Evolutionary conservation across 306 rosid species (phyloP).

Genomic region (Castanospermum australe): DNA sequence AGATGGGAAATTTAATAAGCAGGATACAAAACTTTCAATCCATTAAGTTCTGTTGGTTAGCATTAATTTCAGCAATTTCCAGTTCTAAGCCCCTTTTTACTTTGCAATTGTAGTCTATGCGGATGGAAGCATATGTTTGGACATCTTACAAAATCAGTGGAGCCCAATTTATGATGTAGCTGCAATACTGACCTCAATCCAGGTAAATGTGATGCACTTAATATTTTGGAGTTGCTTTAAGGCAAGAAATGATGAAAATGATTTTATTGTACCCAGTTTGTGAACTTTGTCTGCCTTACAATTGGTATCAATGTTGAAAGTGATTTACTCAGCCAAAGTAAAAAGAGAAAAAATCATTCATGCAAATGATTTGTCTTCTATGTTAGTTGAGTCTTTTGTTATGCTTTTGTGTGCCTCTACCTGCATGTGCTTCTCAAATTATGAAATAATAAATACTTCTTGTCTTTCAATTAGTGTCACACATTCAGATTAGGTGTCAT

Average conservation of each 20-base stretch:
- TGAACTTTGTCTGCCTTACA: neutral
- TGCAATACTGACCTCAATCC: conserved; percentile 96
- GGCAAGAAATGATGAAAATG: neutral
- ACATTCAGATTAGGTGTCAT: neutral
- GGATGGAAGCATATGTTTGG: conserved; percentile 99
- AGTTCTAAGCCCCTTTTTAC: conserved; percentile 21
- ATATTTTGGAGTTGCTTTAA: conserved; percentile 13
- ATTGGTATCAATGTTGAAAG: neutral
- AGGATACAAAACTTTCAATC: conserved; percentile 1
- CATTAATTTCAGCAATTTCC: neutral
- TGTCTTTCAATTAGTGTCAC: neutral
- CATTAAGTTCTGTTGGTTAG: neutral
- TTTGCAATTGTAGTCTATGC: conserved; percentile 78
- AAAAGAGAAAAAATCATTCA: neutral
- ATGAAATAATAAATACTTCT: neutral
- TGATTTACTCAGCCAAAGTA: neutral
- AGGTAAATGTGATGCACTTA: conserved; percentile 52
- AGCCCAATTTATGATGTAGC: conserved; percentile 98
- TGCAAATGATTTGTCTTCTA: neutral
- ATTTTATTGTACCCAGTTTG: neutral
- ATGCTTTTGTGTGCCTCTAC: neutral
- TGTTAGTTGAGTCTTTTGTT: neutral
- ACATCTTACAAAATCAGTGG: conserved; percentile 96
- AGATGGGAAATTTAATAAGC: neutral
- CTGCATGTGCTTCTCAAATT: conserved; percentile 11